These are phyloP conservation scores for Aethionema arabicum DNA, from an alignment of 345 rosid genomes.

Conservation along the genomic window DNA sequence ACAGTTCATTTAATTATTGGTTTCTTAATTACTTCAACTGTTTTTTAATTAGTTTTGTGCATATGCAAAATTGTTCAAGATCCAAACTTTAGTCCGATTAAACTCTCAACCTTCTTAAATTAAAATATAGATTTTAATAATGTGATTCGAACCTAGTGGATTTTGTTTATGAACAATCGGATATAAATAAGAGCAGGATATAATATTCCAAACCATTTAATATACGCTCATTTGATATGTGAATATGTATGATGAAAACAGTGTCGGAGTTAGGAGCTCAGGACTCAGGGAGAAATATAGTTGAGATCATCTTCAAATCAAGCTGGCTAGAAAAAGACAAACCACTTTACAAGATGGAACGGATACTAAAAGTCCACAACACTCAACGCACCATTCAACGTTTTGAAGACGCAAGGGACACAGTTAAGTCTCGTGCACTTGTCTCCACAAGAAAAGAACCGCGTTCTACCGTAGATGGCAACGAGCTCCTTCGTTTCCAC, in stretches of 20 bases:
- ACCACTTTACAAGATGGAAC: conserved; percentile 67
- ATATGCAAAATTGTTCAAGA: background rate
- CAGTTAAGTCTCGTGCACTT: conserved; percentile 51
- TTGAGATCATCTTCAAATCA: conserved; percentile 85
- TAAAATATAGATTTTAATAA: too few species aligned
- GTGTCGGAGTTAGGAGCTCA: conserved; percentile 80
- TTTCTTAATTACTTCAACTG: too few species aligned
- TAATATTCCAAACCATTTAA: too few species aligned
- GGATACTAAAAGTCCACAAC: conserved; percentile 82
- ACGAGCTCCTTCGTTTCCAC: conserved; percentile 81
- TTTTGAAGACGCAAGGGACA: conserved; percentile 79
- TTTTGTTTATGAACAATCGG: too few species aligned
- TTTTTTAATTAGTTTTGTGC: too few species aligned
- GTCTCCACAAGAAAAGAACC: conserved; percentile 66
- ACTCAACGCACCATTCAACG: conserved; percentile 84
- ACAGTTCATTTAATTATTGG: too few species aligned
- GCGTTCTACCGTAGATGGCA: conserved; percentile 82
- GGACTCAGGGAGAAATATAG: conserved; percentile 79
- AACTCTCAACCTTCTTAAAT: background rate
- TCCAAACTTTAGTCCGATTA: background rate
- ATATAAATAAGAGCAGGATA: too few species aligned
- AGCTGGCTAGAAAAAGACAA: conserved; percentile 81
- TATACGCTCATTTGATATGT: too few species aligned
- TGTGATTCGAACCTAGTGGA: too few species aligned
- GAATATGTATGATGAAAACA: conserved; percentile 28